Base-by-base conservation (phyloP, 169 alveolate genomes). In the Plasmodium falciparum region DNA sequence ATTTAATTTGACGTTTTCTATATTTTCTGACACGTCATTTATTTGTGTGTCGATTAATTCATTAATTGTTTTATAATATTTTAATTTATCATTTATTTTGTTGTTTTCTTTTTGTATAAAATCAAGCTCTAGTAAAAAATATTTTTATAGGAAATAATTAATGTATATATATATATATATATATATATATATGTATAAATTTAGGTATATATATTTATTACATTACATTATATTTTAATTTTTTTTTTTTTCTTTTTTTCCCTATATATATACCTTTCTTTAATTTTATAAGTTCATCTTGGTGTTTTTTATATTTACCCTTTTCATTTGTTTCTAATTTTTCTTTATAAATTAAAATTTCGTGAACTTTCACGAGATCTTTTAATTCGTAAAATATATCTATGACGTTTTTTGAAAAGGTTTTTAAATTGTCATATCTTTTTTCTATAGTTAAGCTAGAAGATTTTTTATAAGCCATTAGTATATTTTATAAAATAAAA, bases 361-460 rank as follows among this genome's bases (percentile, higher is more conserved):
- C 90, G 52, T 80, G 90, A 50, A 80, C 78, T 80, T 80, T 80
- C 69, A 80, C 70, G 50, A 80, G 70, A 52, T 80, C 90, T 29
- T 80, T 80, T 63, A 80, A 80, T 50, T 80, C 90, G 39, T 15
- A 22, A 45, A 80, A 7, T 73, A 80, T 54, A 59, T 65, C 72
- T 5, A 65, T 52, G 26, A 80, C 59, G 8, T 80, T 69, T 61
- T 54, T 80, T 12, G 83, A 80, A 62, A 69, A 80, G 15, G 26
- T 3, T 50, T 67, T 80, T 74, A 80, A 63, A 56, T 80, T 72
- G 6, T 80, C 90, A 54, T 67, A 54, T 29, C 90, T 71, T 69
- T 80, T 80, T 80, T 80, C 83, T 72, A 80, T 69, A 62, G 4
- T 56, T 61, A 80, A 69, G 22, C 59, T 80, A 61, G 54, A 66